Conservation (phyloP, 208 protist species). For the Porcisia deanei region DNA sequence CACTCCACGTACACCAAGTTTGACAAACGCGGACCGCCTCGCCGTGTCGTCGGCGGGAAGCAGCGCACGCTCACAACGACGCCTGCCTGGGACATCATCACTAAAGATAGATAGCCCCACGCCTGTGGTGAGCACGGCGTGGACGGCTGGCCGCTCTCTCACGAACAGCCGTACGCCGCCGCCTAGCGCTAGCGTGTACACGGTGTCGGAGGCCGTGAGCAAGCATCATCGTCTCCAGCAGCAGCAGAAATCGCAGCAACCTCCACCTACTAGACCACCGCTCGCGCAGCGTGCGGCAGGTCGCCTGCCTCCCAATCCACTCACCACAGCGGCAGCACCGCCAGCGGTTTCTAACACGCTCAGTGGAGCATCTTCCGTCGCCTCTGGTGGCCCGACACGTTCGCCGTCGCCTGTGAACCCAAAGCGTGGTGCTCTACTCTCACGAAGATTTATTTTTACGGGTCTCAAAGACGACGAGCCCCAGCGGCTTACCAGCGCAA, state of each 20-base stretch:
- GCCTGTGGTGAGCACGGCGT: conserved; percentile 25
- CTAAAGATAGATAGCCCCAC: conserved; percentile 38
- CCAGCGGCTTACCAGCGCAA: conserved; percentile 37
- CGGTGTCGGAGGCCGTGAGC: not conserved
- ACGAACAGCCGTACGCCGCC: conserved; percentile 23
- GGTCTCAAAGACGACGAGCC: conserved; percentile 61
- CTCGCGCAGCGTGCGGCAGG: conserved; percentile 25
- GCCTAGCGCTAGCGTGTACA: not conserved
- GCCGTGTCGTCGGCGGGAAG: not conserved
- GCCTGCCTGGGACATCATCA: conserved; percentile 23
- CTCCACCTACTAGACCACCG: conserved; percentile 8
- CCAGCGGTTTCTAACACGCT: conserved; percentile 30
- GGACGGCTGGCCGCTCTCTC: conserved; percentile 27
- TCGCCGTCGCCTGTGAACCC: conserved; percentile 86
- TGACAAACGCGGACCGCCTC: conserved; percentile 64
- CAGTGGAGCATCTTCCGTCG: conserved; percentile 62
- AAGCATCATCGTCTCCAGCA: conserved; percentile 7
- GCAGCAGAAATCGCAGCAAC: conserved; percentile 6
- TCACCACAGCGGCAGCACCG: not conserved
- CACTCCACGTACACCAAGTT: conserved; percentile 73
- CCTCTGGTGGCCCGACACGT: conserved; percentile 56
- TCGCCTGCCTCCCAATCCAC: conserved; percentile 21
- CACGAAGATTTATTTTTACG: conserved; percentile 77
- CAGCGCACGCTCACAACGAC: not conserved
- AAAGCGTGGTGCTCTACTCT: conserved; percentile 53